Base-by-base conservation (phyloP, 345 rosid genomes). In the Eucalyptus fibrosa region DNA sequence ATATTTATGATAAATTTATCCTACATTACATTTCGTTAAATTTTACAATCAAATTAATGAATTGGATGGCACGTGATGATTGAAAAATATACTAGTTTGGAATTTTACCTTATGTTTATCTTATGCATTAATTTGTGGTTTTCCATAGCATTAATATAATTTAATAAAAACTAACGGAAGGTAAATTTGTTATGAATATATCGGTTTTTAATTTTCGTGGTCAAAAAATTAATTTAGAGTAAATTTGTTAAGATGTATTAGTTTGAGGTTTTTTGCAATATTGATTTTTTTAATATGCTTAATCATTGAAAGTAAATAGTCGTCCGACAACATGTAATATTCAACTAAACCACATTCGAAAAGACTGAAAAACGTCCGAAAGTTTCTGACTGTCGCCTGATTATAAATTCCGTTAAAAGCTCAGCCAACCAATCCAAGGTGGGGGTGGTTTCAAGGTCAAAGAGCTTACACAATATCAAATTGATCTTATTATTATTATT, bases 11-110 rank as follows among this genome's bases (percentile, higher is more conserved):
- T 19, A 4, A 21, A 21, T 53, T 53, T 53, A 53, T 53, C 11
- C 0, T 53, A 2, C 0, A 0, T 53, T 21, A 8, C 5, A 0
- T 53, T 53, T 53, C 2, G 0, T 53, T 53, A 21, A 53, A 53
- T 19, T 53, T 53, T 53, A 21, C 26, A 53, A 53, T 53, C 26
- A 21, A 21, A 53, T 53, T 53, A 0, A 53, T 21, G 11, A 53
- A 21, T 53, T 21, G 1, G 26, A 4, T 53, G 11, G 2, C 11
- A 21, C 1, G 5, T 53, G 11, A 53, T 0, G 5, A 53, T 53
- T 21, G 26, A 53, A 0, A 53, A 53, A 21, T 21, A 3, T 3
- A 21, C 5, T 4, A 53, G 5, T 21, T 53, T 53, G 1, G 11
- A 53, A 53, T 19, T 53, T 53, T 53, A 53, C 9, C 1, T 53